Conservation (phyloP, 192 early-diverging fungal species). For the Dispira parvispora region DNA sequence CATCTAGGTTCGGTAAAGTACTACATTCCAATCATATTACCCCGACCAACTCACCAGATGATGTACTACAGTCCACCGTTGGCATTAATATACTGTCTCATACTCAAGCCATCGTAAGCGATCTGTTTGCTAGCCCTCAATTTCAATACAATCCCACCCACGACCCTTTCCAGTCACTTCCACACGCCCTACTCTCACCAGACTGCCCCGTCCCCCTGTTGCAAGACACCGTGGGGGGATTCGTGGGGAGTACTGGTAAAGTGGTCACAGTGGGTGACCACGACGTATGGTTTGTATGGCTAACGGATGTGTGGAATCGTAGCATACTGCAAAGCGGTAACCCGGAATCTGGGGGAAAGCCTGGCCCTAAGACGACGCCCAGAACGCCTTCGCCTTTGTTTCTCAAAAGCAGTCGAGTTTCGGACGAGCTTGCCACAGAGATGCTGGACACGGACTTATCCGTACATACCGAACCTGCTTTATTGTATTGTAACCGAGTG, state of each 20-base stretch:
- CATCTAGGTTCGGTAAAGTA: not conserved
- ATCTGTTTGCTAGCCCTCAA: not conserved
- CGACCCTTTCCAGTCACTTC: not conserved
- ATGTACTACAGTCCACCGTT: too few relatives aligned
- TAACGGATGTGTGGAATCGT: not conserved
- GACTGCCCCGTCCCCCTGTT: not conserved
- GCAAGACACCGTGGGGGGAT: constrained; percentile 3
- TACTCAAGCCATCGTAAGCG: not conserved
- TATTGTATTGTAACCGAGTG: not conserved
- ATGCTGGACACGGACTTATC: too few relatives aligned
- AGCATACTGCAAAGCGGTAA: too few relatives aligned
- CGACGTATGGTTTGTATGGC: not conserved
- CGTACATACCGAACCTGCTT: not conserved
- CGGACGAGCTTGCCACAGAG: too few relatives aligned
- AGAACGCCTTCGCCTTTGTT: too few relatives aligned
- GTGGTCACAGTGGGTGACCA: not conserved
- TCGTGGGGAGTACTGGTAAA: not conserved
- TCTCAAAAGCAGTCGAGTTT: too few relatives aligned
- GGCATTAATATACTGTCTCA: not conserved
- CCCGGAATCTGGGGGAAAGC: not conserved
- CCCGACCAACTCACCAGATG: too few relatives aligned
- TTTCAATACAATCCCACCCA: not conserved
- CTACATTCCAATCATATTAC: not conserved
- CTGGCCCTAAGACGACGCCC: not conserved
- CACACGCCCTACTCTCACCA: not conserved